Conservation (phyloP, 1,139 yeast species). For the Candida labiduridarum region DNA sequence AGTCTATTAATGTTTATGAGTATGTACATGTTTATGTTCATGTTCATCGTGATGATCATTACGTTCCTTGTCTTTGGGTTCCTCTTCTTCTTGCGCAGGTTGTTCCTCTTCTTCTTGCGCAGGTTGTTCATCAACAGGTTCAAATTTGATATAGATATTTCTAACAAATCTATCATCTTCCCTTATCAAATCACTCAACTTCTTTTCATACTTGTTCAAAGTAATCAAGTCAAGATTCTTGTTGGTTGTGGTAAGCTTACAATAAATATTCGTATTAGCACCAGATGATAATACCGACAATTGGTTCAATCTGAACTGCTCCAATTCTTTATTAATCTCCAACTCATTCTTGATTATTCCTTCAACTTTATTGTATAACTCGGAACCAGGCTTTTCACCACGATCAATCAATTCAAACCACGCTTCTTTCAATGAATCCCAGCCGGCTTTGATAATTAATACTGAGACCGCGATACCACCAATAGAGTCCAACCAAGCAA, state of each 20-base stretch:
- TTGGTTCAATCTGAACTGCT: conserved; percentile 40
- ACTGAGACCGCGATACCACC: conserved; percentile 88
- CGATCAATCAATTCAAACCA: conserved; percentile 75
- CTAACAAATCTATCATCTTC: conserved; percentile 37
- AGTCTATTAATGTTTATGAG: conserved; percentile 12
- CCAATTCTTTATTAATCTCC: conserved; percentile 16
- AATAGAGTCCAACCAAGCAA: conserved; percentile 85
- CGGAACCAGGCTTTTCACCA: conserved; percentile 38
- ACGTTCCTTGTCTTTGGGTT: conserved; percentile 6
- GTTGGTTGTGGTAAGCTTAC: conserved; percentile 23
- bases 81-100: conserved; percentile 3
- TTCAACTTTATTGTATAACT: conserved; percentile 30
- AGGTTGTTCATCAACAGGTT: conserved; percentile 13
- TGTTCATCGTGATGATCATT: conserved; percentile 12
- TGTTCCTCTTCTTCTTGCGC: conserved; percentile 9
- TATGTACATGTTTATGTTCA: conserved; percentile 17
- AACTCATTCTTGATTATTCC: conserved; percentile 26
- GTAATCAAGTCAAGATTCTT: conserved; percentile 25
- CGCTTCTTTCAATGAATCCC: conserved; percentile 69
- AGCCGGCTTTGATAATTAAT: conserved; percentile 83
- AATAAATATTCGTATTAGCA: conserved; percentile 55
- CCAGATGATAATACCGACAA: conserved; percentile 68
- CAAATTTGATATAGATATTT: conserved; percentile 27
- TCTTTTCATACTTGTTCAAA: conserved; percentile 31
- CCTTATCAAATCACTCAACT: conserved; percentile 27